Base-by-base conservation (phyloP, 106 monocot genomes). In the Ottelia alismoides region DNA sequence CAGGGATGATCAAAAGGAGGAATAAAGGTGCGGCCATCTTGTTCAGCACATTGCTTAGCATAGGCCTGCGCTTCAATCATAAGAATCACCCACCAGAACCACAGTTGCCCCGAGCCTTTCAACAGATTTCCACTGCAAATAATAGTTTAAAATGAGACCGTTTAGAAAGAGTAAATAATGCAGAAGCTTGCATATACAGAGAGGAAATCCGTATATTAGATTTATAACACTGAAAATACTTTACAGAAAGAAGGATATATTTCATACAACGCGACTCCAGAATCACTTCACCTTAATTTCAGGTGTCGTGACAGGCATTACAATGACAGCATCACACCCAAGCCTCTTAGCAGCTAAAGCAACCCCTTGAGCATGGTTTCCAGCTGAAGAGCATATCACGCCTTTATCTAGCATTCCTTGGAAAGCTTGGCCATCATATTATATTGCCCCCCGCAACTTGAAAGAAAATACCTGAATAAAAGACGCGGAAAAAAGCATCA, bases 281-380 rank as follows among this genome's bases (percentile, higher is more conserved):
- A 45, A 3, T 55, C 43, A 55, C 1, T 21, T 43, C 1, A 88
- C 94, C 84, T 98, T 98, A 21, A 98, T 98, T 65, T 98, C 89
- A 21, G 96, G 96, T 2, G 96, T 98, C 10, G 96, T 98, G 16
- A 89, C 82, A 0, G 96, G 96, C 96, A 98, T 98, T 28, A 66
- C 85, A 50, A 98, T 98, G 50, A 98, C 82, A 21, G 96, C 96
- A 73, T 89, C 68, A 51, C 85, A 98, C 3, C 70, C 47, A 11
- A 98, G 61, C 32, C 59, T 81, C 58, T 85, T 50, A 46, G 96
- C 85, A 29, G 96, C 57, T 64, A 98, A 59, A 26, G 96, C 89
- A 11, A 98, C 96, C 28, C 96, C 96, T 70, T 98, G 96, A 20
- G 96, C 96, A 70, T 98, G 96, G 58, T 98, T 98, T n/a, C 96